Evolutionary conservation across 768 basidiomycete genomes (phyloP).

Genomic region (Fibroporia radiculosa): DNA sequence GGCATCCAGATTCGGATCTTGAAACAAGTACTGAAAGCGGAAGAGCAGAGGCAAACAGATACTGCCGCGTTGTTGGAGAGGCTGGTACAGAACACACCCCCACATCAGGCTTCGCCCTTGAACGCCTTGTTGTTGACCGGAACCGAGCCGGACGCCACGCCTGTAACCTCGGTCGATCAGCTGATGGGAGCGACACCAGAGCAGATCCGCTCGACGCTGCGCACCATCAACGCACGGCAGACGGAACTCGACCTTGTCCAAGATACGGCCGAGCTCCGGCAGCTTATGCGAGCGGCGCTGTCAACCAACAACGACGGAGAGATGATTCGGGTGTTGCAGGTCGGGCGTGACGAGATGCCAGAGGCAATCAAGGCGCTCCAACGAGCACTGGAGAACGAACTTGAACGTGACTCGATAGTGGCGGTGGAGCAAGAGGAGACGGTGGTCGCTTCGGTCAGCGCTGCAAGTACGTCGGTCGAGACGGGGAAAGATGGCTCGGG

Average conservation of each 20-base stretch:
- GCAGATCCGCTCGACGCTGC: slow-evolving; percentile 11
- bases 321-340: slow-evolving; percentile 55
- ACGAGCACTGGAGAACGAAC: slow-evolving; percentile 48
- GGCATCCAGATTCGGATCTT: slow-evolving; percentile 18
- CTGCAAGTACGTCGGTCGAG: not conserved
- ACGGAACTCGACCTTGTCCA: slow-evolving; percentile 38
- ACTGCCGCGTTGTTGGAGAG: slow-evolving; percentile 28
- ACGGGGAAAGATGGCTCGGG: slow-evolving; percentile 1
- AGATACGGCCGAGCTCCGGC: slow-evolving; percentile 50
- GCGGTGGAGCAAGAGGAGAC: not conserved
- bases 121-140: slow-evolving; percentile 11
- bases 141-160: not conserved
- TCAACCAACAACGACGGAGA: slow-evolving; percentile 52
- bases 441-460: slow-evolving; percentile 1
- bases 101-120: not conserved
- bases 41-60: slow-evolving; percentile 28
- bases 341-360: slow-evolving; percentile 61
- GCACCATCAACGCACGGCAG: slow-evolving; percentile 28
- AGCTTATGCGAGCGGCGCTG: slow-evolving; percentile 51
- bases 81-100: slow-evolving; percentile 14
- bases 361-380: slow-evolving; percentile 79
- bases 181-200: slow-evolving; percentile 1
- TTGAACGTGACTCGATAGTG: slow-evolving; percentile 17
- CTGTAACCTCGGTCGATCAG: slow-evolving; percentile 1
- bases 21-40: slow-evolving; percentile 38